phyloP scores from a whole-genome alignment of 352 stramenopile genomes.

The Globisporangium megalacanthum region DNA sequence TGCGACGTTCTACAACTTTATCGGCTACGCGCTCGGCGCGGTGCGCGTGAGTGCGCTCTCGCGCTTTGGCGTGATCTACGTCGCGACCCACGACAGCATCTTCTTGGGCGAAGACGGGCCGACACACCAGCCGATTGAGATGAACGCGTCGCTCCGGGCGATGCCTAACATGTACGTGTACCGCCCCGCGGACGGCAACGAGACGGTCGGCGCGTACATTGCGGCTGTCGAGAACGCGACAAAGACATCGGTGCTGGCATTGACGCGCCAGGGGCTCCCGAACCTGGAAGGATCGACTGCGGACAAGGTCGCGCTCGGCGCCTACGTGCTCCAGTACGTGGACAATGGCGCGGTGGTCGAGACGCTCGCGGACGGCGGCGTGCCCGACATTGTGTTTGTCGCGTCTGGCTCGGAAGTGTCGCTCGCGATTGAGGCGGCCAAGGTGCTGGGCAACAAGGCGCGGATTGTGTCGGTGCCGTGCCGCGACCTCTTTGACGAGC shows the following conservation, averaged over 20 bases:
- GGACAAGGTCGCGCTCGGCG: conserved; percentile 91
- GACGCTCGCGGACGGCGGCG: conserved; percentile 34
- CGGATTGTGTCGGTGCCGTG: conserved; percentile 97
- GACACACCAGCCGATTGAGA: conserved; percentile 99
- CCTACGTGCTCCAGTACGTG: conserved; percentile 74
- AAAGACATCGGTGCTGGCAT: conserved; percentile 92
- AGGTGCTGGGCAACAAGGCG: conserved; percentile 84
- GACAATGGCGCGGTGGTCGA: conserved; percentile 79
- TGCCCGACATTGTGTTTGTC: conserved; percentile 90
- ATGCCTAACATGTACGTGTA: conserved; percentile 99
- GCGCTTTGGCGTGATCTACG: conserved; percentile 96
- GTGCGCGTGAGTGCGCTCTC: conserved; percentile 94
- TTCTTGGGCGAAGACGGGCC: conserved; percentile 98
- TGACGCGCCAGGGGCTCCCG: conserved; percentile 89
- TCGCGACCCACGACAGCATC: conserved; percentile 99
- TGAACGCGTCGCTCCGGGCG: conserved; percentile 92
- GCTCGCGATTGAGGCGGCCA: conserved; percentile 93
- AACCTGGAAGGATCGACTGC: conserved; percentile 87
- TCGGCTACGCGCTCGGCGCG: conserved; percentile 95
- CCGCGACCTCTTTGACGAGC: conserved; percentile 96
- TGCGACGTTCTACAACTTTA: conserved; percentile 99
- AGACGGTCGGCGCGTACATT: conserved; percentile 96
- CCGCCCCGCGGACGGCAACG: conserved; percentile 97
- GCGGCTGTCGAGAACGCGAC: conserved; percentile 72
- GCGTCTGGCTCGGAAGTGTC: conserved; percentile 95